Conservation (phyloP, 768 basidiomycete species). For the Amanita subjunquillea region DNA sequence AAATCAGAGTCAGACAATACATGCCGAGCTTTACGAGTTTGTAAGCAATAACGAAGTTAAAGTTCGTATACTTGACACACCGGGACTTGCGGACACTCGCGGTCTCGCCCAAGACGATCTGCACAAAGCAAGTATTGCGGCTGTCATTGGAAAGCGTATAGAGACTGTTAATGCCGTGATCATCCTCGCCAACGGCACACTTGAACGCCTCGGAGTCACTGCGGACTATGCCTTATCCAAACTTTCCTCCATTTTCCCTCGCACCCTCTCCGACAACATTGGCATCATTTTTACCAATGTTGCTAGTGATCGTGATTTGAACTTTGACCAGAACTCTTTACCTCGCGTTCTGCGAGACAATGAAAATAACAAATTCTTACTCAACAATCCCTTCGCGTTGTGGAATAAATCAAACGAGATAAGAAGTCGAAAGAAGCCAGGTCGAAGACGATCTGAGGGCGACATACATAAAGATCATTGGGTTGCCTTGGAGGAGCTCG, state of each 20-base stretch:
- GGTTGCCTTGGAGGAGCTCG: slow-evolving; percentile 8
- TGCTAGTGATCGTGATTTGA: slow-evolving; percentile 8
- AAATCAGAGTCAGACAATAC: slow-evolving; percentile 9
- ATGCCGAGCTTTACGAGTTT: slow-evolving; percentile 7
- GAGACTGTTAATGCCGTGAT: slow-evolving; percentile 14
- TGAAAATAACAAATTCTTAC: not conserved
- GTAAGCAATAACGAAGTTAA: slow-evolving; percentile 3
- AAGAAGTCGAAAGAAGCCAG: not conserved
- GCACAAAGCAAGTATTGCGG: slow-evolving; percentile 16
- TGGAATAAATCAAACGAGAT: slow-evolving; percentile 6
- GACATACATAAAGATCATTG: not conserved
- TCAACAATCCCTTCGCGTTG: slow-evolving; percentile 9
- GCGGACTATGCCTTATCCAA: slow-evolving; percentile 16
- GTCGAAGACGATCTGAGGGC: not conserved
- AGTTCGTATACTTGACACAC: slow-evolving; percentile 17
- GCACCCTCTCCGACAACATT: slow-evolving; percentile 15
- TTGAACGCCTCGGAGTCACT: slow-evolving; percentile 12
- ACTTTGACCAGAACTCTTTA: slow-evolving; percentile 13
- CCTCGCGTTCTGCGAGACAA: slow-evolving; percentile 4
- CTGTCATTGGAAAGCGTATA: slow-evolving; percentile 11
- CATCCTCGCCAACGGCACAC: slow-evolving; percentile 18
- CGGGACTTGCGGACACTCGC: slow-evolving; percentile 18
- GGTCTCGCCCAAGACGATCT: slow-evolving; percentile 14
- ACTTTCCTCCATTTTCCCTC: slow-evolving; percentile 15
- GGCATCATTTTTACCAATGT: slow-evolving; percentile 16